Conservation (phyloP, 495 filamentous ascomycete species). For the Daldinia concentrica region DNA sequence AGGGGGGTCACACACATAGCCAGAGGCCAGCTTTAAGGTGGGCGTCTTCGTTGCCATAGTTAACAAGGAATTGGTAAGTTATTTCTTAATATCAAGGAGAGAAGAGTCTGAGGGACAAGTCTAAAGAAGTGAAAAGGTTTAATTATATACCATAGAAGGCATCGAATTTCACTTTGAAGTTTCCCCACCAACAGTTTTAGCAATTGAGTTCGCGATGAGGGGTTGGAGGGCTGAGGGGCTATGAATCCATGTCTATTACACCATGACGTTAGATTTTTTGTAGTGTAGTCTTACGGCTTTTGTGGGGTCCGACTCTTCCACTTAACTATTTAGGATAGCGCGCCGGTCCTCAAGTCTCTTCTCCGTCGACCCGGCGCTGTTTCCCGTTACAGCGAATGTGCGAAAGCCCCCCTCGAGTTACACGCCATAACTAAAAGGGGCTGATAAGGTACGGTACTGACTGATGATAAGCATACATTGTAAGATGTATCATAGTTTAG, state of each 20-base stretch:
- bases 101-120: neutral
- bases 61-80: neutral
- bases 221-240: constrained; percentile 19
- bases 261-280: constrained; percentile 28
- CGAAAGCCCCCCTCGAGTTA: neutral
- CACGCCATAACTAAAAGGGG: neutral
- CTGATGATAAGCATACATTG: neutral
- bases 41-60: constrained; percentile 39
- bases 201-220: constrained; percentile 29
- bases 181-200: neutral
- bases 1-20: constrained; percentile 35
- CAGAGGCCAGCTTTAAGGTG: constrained; percentile 45
- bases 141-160: constrained; percentile 11
- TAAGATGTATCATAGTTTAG: neutral
- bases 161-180: constrained; percentile 6
- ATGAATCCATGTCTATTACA: constrained; percentile 12
- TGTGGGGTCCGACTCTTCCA: constrained; percentile 28
- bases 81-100: neutral
- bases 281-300: constrained; percentile 20
- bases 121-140: neutral
- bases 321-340: constrained; percentile 33
- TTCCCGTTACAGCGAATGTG: neutral
- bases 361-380: neutral
- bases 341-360: constrained; percentile 2
- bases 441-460: neutral